A percentile compares a stretch with the other conserved stretches of the same genome.
Conservation (phyloP, 2,329 filamentous ascomycete genomes). For the Penicillium glabrum region DNA sequence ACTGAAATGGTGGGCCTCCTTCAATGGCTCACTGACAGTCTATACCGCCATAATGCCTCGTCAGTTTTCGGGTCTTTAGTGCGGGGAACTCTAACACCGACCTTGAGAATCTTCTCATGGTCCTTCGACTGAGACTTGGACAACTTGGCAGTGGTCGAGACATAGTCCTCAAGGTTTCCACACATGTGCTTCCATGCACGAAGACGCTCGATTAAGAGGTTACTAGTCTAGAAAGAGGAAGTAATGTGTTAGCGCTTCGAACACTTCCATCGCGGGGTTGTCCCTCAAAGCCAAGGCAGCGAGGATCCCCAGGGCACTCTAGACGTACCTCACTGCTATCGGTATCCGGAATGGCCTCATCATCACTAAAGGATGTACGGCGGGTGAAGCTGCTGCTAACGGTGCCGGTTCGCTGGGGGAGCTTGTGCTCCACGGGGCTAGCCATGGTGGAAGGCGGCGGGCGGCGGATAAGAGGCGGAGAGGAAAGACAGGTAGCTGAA, state of each 20-base stretch:
- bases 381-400: constrained; percentile 33
- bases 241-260: constrained; percentile 1
- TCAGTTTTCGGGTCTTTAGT: not conserved
- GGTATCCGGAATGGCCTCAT: constrained; percentile 41
- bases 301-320: not conserved
- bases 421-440: constrained; percentile 30
- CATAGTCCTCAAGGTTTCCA: constrained; percentile 86
- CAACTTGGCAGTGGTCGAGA: constrained; percentile 79
- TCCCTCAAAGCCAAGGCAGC: not conserved
- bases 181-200: constrained; percentile 96
- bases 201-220: constrained; percentile 79
- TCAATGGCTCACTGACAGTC: constrained; percentile 82
- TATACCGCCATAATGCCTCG: constrained; percentile 31
- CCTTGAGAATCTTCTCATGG: constrained; percentile 92
- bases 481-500: not conserved
- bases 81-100: constrained; percentile 28
- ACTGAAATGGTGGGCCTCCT: constrained; percentile 90
- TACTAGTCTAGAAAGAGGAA: constrained; percentile 59
- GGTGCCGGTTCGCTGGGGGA: constrained; percentile 37
- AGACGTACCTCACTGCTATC: constrained; percentile 43
- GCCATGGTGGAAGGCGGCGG: constrained; percentile 24
- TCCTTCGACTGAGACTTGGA: constrained; percentile 86
- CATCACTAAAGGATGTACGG: constrained; percentile 38
- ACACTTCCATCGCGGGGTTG: not conserved
- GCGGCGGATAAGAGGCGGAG: not conserved